These are phyloP conservation scores for Yamadazyma kitorensis DNA, from an alignment of 805 yeast genomes.

Conservation along the genomic window DNA sequence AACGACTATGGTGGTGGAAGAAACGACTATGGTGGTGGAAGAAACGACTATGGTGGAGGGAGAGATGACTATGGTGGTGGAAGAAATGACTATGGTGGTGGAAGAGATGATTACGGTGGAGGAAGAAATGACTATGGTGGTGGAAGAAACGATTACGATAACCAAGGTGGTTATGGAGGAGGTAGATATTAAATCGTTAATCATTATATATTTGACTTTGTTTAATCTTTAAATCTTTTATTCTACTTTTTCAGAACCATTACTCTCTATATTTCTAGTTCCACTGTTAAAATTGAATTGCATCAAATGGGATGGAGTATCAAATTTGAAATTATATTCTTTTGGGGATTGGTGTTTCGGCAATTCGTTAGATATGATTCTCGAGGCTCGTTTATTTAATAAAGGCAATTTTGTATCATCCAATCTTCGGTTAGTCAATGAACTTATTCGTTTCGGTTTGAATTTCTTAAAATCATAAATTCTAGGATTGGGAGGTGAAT, in stretches of 20 bases:
- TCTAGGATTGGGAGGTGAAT: slow-evolving; percentile 24
- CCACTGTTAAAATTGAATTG: slow-evolving; percentile 14
- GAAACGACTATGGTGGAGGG: slow-evolving; percentile 8
- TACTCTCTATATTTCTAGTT: slow-evolving; percentile 19
- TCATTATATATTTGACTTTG: slow-evolving; percentile 9
- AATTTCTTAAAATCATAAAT: slow-evolving; percentile 3
- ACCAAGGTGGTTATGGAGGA: neutral
- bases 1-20: slow-evolving; percentile 13
- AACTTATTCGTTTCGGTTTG: slow-evolving; percentile 11
- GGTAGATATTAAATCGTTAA: slow-evolving; percentile 12
- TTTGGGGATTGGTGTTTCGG: neutral
- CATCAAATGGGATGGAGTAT: slow-evolving; percentile 18
- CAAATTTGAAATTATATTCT: slow-evolving; percentile 1
- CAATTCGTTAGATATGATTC: slow-evolving; percentile 4
- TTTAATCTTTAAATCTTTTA: slow-evolving; percentile 5
- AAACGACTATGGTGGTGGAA: slow-evolving; percentile 4
- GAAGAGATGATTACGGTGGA: slow-evolving; percentile 10
- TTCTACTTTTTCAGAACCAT: slow-evolving; percentile 25
- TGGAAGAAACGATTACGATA: slow-evolving; percentile 3
- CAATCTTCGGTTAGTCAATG: slow-evolving; percentile 17
- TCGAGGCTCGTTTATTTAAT: slow-evolving; percentile 33
- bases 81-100: slow-evolving; percentile 18
- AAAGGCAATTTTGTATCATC: slow-evolving; percentile 22
- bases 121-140: slow-evolving; percentile 13
- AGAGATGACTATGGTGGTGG: slow-evolving; percentile 3